Percentiles rank a stretch among this genome's conserved stretches.
Evolutionary conservation across 345 rosid species (phyloP).

Genomic region (Camelina laxa): DNA sequence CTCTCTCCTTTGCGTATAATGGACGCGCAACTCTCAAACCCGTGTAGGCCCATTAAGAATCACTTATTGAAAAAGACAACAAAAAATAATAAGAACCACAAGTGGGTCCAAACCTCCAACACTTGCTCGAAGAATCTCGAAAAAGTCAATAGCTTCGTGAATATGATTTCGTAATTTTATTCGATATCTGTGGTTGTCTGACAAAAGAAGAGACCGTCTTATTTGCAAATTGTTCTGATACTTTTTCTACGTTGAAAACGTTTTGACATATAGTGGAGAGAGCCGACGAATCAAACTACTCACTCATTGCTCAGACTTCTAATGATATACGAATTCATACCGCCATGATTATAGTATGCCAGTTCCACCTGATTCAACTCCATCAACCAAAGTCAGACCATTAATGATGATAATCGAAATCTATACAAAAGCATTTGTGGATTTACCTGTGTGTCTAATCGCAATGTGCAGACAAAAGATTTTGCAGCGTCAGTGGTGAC

Average conservation of each 20-base stretch:
- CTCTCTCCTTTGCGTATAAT: slow-evolving; percentile 20
- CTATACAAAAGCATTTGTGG: neutral
- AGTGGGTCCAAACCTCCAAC: slow-evolving; percentile 26
- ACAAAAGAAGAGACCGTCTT: neutral
- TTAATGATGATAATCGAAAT: neutral
- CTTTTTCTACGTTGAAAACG: neutral
- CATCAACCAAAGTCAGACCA: neutral
- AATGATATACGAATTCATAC: neutral
- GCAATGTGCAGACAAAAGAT: neutral
- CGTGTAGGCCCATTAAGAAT: slow-evolving; percentile 25
- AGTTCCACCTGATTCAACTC: neutral
- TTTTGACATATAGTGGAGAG: neutral
- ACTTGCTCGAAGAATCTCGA: slow-evolving; percentile 26
- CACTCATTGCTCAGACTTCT: neutral
- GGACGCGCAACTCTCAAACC: slow-evolving; percentile 33
- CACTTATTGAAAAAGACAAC: neutral
- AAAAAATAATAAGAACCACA: slow-evolving; percentile 17
- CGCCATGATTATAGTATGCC: neutral
- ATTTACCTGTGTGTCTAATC: neutral
- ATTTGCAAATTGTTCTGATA: slow-evolving; percentile 11
- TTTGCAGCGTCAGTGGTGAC: too few species aligned
- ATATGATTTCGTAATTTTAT: neutral
- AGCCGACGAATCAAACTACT: neutral
- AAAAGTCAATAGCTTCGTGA: neutral
- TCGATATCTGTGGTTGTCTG: neutral